Conservation (phyloP, 129 eudicot species). For the Flaveria brownii region DNA sequence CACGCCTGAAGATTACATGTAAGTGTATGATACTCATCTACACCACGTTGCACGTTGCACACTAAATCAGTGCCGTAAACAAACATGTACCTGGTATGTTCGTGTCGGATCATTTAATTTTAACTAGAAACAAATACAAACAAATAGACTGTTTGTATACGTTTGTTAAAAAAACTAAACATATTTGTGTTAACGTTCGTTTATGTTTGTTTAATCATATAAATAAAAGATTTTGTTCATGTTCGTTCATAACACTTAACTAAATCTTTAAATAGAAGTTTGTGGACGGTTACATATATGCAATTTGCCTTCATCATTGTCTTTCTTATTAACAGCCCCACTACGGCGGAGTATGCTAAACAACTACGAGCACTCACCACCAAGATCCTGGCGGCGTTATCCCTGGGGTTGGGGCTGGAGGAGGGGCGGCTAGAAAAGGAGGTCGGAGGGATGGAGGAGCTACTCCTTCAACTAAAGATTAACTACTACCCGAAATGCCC, state of each 20-base stretch:
- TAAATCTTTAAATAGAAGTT: no score
- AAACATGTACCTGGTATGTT: no score
- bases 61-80: no score
- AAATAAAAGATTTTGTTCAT: no score
- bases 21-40: conserved; percentile 25
- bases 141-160: no score
- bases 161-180: no score
- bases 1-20: conserved; percentile 76
- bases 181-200: no score
- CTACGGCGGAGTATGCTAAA: conserved; percentile 68
- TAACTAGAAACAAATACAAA: no score
- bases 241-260: no score
- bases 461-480: conserved; percentile 71
- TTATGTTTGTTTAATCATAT: no score
- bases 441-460: conserved; percentile 83
- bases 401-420: conserved; percentile 74
- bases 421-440: conserved; percentile 72
- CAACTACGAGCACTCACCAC: conserved; percentile 64
- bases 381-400: conserved; percentile 62
- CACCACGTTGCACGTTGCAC: no score
- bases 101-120: no score
- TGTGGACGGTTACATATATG: background rate
- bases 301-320: background rate
- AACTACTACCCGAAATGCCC: conserved; percentile 97
- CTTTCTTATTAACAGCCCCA: conserved; percentile 48